Base-by-base conservation (phyloP, 2,329 filamentous ascomycete species). In the Aspergillus pseudonomiae region DNA sequence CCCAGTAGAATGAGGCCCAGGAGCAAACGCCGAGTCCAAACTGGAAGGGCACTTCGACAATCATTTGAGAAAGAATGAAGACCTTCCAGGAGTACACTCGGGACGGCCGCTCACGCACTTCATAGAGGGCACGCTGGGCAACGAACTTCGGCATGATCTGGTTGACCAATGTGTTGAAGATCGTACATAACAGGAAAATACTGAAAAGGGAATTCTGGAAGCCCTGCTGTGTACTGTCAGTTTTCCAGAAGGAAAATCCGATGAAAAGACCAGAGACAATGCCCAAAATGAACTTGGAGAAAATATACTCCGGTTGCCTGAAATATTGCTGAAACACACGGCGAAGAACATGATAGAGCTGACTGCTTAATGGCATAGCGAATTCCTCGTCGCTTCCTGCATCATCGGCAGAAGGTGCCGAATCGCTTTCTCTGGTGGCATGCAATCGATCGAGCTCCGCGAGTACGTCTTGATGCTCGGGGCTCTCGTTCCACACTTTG, bases 321-420 rank as follows among this genome's bases (percentile, higher is more conserved):
- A 91, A 95, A 84, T 93, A 94, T 76, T 94, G 91, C 75, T 93
- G 86, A 80, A 93, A 94, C 39, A 93, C 89, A 71, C 92, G 91
- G 67, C 83, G 75, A 12, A 85, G 84, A 60, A 92, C 90, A 71
- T 87, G 82, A 57, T 76, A 78, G 45, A 93, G 79, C 77, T 96
- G 92, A 4, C 79, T 72, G 50, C 66, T 71, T 72, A 94, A 91
- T 0, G 89, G 85, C 10, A 90, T 89, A 1, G 92, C 92, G 65
- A 94, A 94, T 71, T 94, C 90, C 87, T 89, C 67, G 77, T 80
- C n/a, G 82, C 82, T 59, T 84, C 59, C 84, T 12, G 57, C 89
- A 30, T 93, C 52, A 39, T 75, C 68, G 7, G 84, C 19, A 6
- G 36, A n/a, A 6, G 41, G n/a, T 5, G 21, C 11, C 2, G 43